Percentiles rank a stretch among this genome's conserved stretches.
Conservation (phyloP, 2,329 filamentous ascomycete genomes). For the Iodosphaeria phyllophila region DNA sequence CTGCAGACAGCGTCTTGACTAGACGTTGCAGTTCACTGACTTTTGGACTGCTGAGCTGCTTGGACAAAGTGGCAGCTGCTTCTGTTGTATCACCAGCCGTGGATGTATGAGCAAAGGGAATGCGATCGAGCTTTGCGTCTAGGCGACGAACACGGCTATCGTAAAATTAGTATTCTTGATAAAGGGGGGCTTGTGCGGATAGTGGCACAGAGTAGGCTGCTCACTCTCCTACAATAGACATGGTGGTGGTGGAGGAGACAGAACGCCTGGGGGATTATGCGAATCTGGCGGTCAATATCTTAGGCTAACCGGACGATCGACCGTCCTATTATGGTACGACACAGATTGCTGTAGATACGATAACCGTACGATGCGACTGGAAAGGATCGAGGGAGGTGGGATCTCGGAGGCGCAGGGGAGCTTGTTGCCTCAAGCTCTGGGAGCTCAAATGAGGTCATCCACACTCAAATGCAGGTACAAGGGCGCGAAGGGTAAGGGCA, state of each 20-base stretch:
- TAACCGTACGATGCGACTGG: neutral
- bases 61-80: constrained; percentile 20
- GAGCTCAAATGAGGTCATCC: too few relatives aligned
- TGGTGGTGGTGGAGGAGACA: too few relatives aligned
- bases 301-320: neutral
- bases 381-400: too few relatives aligned
- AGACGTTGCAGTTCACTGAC: constrained; percentile 46
- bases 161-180: constrained; percentile 5
- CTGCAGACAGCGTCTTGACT: constrained; percentile 52
- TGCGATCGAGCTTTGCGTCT: constrained; percentile 46
- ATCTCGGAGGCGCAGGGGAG: too few relatives aligned
- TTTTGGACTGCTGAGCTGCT: constrained; percentile 25
- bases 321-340: neutral
- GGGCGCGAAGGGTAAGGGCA: too few relatives aligned
- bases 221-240: constrained; percentile 30
- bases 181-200: constrained; percentile 4
- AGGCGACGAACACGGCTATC: constrained; percentile 40
- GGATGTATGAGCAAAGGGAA: constrained; percentile 31
- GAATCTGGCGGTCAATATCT: neutral
- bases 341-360: too few relatives aligned
- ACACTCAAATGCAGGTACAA: too few relatives aligned
- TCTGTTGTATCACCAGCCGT: too few relatives aligned
- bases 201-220: constrained; percentile 8
- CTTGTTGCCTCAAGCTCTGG: too few relatives aligned
- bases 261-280: too few relatives aligned